Base-by-base conservation (phyloP, 2,329 filamentous ascomycete species). In the Penicillium psychrosexuale region DNA sequence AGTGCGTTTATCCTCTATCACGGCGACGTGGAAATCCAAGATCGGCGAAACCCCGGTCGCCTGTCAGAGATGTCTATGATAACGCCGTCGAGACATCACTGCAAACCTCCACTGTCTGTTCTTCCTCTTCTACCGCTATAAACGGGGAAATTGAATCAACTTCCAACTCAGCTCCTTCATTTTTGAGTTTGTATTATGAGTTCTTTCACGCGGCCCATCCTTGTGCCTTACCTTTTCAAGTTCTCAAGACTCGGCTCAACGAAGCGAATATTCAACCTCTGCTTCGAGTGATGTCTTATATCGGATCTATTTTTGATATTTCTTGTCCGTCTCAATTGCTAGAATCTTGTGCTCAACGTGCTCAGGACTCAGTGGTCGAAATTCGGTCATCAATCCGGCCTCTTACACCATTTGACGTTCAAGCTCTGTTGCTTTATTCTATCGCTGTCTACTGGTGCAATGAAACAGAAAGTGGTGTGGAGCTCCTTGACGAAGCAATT, bases 1-100 rank as follows among this genome's bases (percentile, higher is more conserved):
- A 73, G 28, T 80, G 78, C 53, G 74, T 74, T 56, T 80, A 80
- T 61, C 70, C 75, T 17, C 74, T 77, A 56, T 80, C 78, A 11
- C 69, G 77, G 45, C 71, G 78, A 59, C 77, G 78, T 27, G 67
- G 66, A 15, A 60, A 56, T 22, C 56, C 60, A 17, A 57, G 58
- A 28, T 38, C 40, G 17, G 39, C 47, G 15, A 44, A 46, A 17
- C 17, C 53, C 27, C 8, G 22, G 4, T 17, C 33, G 13, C 9
- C 27, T 30, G 7, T 9, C 8, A n/a, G 15, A 15, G 27, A 38
- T 15, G 19, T 30, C 6, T 11, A 40, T 28, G 50, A 40, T 12
- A 47, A 8, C 13, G 22, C 30, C 1, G 5, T 30, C 7, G 22
- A 22, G 3, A 22, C 36, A 9, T 47, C 36, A 11, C 19, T 40